Base-by-base conservation (phyloP, 2,329 filamentous ascomycete genomes). In the Cryphonectria radicalis region DNA sequence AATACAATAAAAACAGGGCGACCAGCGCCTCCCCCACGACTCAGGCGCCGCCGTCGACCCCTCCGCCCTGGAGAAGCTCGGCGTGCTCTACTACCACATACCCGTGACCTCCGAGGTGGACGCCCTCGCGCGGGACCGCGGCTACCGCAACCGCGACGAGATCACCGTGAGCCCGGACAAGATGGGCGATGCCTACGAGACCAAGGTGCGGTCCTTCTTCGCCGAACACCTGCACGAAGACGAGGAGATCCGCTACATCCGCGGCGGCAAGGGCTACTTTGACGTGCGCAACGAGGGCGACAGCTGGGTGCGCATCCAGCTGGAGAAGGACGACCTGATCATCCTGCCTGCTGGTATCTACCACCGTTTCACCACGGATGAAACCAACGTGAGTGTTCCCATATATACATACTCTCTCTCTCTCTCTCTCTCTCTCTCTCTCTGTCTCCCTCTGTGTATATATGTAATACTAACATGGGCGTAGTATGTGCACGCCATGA, bases 141-240 rank as follows among this genome's bases (percentile, higher is more conserved):
- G 89, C 76, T 98, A 99, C 87, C 95, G 92, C 85, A 98, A 98
- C 85, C 92, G 95, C 70, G 96, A 99, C 84, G 91, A 97, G 83
- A 93, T 98, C 80, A 93, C 89, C 72, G 93, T 99, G 32, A 97
- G 93, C 10, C 95, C 95, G 0, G 85, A 90, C 74, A 92, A 90
- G 74, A 94, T 98, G 91, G 94, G 94, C 70, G 92, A 89, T 55
- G 83, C 90, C 62, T 99, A 98, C 84, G 95, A 99, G 82, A 89
- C 92, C 74, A 98, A 98, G 82, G 94, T 99, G 74, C 95, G 94
- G 84, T 89, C 83, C 75, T 99, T 99, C 85, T 99, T 98, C 84
- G 81, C 92, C 77, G 96, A 99, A 86, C 96, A 99, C 81, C 82
- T 99, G 77, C 96, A 99, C 80, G 96, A 99, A 84, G 96, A 99